These are phyloP conservation scores for Vitis labrusca DNA, from an alignment of 164 flowering plant genomes.

Conservation along the genomic window DNA sequence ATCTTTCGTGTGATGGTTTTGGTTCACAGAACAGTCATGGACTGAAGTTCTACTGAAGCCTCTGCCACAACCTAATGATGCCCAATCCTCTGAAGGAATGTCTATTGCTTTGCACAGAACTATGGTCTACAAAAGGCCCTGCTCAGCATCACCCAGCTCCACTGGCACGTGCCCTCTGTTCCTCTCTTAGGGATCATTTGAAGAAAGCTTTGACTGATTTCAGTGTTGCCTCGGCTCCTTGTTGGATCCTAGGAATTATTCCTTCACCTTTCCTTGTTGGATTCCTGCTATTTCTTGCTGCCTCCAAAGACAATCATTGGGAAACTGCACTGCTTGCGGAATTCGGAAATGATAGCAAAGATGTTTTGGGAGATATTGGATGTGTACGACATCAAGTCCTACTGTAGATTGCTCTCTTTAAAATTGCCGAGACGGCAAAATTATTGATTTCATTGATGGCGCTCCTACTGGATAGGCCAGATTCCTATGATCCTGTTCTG, in stretches of 20 bases:
- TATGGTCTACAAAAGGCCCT: too few species aligned
- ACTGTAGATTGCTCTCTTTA: conserved; percentile 92
- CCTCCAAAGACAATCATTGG: conserved; percentile 94
- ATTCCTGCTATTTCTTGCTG: conserved; percentile 90
- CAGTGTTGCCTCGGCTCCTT: conserved; percentile 52
- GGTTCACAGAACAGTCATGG: too few species aligned
- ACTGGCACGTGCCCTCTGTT: too few species aligned
- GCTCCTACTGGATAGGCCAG: conserved; percentile 35
- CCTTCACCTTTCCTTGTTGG: conserved; percentile 83
- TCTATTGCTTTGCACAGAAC: too few species aligned
- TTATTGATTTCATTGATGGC: conserved; percentile 76
- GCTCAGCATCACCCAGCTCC: too few species aligned
- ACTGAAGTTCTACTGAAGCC: too few species aligned
- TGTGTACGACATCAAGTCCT: conserved; percentile 80
- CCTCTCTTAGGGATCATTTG: too few species aligned
- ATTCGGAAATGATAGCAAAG: conserved; percentile 85
- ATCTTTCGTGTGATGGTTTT: too few species aligned
- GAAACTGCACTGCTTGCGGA: conserved; percentile 85
- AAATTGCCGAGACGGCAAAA: conserved; percentile 86
- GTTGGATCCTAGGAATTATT: conserved; percentile 67
- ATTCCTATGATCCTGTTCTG: too few species aligned
- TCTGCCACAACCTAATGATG: too few species aligned
- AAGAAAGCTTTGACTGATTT: conserved; percentile 32
- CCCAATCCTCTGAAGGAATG: too few species aligned
- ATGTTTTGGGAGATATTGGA: conserved; percentile 90